phyloP scores from a whole-genome alignment of 345 rosid genomes.

The Leavenworthia alabamica region DNA sequence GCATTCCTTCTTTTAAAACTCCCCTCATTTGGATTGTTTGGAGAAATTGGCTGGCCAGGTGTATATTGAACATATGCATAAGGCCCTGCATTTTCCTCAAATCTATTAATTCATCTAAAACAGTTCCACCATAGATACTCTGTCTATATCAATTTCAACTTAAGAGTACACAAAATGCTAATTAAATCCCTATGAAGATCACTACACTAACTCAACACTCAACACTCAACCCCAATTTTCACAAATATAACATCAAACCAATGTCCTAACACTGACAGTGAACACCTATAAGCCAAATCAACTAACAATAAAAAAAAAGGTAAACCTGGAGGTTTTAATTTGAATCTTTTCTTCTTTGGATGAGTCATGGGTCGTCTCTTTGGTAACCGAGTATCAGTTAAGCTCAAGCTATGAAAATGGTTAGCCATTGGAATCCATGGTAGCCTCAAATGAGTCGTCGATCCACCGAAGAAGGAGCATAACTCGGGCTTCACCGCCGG shows the following conservation, averaged over 20 bases:
- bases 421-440: slow-evolving; percentile 39
- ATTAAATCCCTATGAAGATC: neutral
- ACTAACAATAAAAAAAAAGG: neutral
- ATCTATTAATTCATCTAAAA: neutral
- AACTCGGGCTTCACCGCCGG: slow-evolving; percentile 18
- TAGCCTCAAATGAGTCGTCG: slow-evolving; percentile 9
- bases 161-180: neutral
- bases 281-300: neutral
- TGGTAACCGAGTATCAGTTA: slow-evolving; percentile 62
- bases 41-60: slow-evolving; percentile 67
- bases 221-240: neutral
- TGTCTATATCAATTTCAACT: neutral
- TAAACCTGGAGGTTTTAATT: slow-evolving; percentile 69
- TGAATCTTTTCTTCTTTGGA: slow-evolving; percentile 66
- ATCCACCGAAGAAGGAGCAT: slow-evolving; percentile 19
- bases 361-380: slow-evolving; percentile 74
- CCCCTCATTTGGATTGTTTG: slow-evolving; percentile 76
- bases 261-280: neutral
- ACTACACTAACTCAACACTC: neutral
- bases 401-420: slow-evolving; percentile 46
- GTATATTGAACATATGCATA: slow-evolving; percentile 73
- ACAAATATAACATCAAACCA: slow-evolving; percentile 6
- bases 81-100: slow-evolving; percentile 51
- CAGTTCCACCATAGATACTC: neutral
- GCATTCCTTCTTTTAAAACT: slow-evolving; percentile 71